Evolutionary conservation across 345 rosid genomes (phyloP).

Genomic region (Microthlaspi erraticum): DNA sequence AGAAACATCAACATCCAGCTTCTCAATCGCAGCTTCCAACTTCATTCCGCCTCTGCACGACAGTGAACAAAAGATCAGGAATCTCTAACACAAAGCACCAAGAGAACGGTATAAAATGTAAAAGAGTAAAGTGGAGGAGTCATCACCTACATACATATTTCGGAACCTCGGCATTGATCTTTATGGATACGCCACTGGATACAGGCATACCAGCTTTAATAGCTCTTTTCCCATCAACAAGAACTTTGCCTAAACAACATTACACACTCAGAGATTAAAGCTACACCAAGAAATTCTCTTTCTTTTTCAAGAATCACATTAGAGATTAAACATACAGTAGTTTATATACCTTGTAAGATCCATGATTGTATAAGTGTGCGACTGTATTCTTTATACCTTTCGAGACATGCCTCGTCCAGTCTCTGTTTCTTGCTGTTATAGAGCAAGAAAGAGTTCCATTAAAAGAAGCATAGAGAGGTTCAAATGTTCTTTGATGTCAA

Average conservation of each 20-base stretch:
- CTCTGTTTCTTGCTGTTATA: conserved; percentile 63
- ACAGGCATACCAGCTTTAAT: conserved; percentile 90
- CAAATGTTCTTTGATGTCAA: background rate
- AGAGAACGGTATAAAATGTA: conserved; percentile 9
- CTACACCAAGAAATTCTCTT: background rate
- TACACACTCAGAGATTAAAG: conserved; percentile 19
- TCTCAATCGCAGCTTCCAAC: conserved; percentile 94
- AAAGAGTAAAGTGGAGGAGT: conserved; percentile 41
- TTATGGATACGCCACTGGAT: conserved; percentile 67
- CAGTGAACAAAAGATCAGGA: conserved; percentile 25
- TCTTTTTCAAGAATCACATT: background rate
- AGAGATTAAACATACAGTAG: no score
- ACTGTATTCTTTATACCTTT: conserved; percentile 90
- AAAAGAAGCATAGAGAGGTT: conserved; percentile 9
- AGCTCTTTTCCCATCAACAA: conserved; percentile 82
- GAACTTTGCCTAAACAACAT: conserved; percentile 70
- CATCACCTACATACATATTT: conserved; percentile 99
- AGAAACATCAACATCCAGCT: conserved; percentile 75
- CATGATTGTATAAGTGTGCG: conserved; percentile 84
- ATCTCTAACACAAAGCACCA: background rate
- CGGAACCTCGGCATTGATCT: conserved; percentile 81
- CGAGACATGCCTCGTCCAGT: conserved; percentile 91
- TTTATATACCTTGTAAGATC: conserved; percentile 77
- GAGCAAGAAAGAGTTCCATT: conserved; percentile 12
- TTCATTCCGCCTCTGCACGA: conserved; percentile 82